These are phyloP conservation scores for Knufia petricola DNA, from an alignment of 2,329 filamentous ascomycete genomes.

Conservation along the genomic window DNA sequence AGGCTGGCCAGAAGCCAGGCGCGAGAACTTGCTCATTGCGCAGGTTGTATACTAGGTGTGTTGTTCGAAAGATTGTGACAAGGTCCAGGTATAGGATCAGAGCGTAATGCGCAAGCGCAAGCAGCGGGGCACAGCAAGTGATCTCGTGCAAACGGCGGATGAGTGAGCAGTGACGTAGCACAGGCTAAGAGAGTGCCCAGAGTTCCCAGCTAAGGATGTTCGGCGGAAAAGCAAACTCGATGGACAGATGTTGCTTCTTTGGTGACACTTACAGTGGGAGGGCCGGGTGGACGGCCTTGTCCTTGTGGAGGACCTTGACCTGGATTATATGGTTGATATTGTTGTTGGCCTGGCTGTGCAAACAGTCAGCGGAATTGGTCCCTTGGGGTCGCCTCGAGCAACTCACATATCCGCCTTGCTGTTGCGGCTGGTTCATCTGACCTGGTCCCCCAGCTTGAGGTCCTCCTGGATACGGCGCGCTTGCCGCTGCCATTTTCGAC, in stretches of 20 bases:
- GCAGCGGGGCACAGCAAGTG: slow-evolving; percentile 9
- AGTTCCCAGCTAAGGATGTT: not conserved
- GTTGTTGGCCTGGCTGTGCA: slow-evolving; percentile 10
- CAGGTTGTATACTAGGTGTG: slow-evolving; percentile 13
- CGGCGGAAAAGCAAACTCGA: not conserved
- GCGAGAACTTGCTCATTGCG: slow-evolving; percentile 26
- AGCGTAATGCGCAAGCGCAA: slow-evolving; percentile 12
- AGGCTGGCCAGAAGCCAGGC: slow-evolving; percentile 13
- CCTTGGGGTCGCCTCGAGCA: slow-evolving; percentile 10
- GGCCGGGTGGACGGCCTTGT: slow-evolving; percentile 50
- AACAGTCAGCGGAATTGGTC: slow-evolving; percentile 8
- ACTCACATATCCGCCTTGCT: slow-evolving; percentile 46
- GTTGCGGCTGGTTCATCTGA: slow-evolving; percentile 19
- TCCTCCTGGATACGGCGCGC: slow-evolving; percentile 25
- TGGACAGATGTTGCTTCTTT: slow-evolving; percentile 8
- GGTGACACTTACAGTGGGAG: slow-evolving; percentile 22
- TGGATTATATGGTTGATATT: slow-evolving; percentile 19
- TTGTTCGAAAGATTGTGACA: too few species aligned
- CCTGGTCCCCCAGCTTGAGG: slow-evolving; percentile 24
- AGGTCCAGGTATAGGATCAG: too few species aligned
- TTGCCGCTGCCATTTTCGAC: slow-evolving; percentile 31
- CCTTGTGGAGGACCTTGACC: slow-evolving; percentile 38
- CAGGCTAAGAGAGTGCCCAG: not conserved
- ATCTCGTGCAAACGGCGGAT: not conserved
- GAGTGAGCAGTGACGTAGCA: slow-evolving; percentile 4